Evolutionary conservation across 1,284 basidiomycete genomes (phyloP), one percentile per base, ranked within the genome.

Genomic region (Amylostereum areolatum): DNA sequence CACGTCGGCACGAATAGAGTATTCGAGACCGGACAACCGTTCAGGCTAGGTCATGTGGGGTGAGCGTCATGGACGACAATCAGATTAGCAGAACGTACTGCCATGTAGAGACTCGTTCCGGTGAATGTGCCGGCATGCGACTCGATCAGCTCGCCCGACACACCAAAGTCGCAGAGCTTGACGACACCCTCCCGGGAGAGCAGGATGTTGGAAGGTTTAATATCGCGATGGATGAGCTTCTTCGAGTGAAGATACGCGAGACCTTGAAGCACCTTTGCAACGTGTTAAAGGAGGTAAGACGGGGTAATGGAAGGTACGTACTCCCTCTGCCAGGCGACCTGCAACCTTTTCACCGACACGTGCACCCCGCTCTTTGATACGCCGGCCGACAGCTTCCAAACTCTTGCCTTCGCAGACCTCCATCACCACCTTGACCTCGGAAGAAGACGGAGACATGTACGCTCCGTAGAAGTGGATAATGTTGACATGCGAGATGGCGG

Each of bases 91-190:
- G 49, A 49, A 81, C 92, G 66, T 60, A 95, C 92, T 53, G 94
- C 93, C 92, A 98, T 98, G 71, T 98, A 99, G 62, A 91, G 92
- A 60, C 90, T 92, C 2, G 96, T 98, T 2, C 96, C 96, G 0
- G 94, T 97, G 59, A 97, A 99, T 0, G 96, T 99, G 24, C 88
- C 91, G 1, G 96, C 96, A 49, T 90, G 69, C 27, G 92, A 96
- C 62, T 90, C 83, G 57, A 97, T 82, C 42, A 99, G 78, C 69
- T 97, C 92, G 28, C 96, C 96, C 18, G 93, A 96, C 6, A 99
- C 96, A 34, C 96, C 96, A 65, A 99, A 97, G 70, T 99, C 96
- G 66, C 83, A 89, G 7, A 99, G 75, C 69, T 96, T 97, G 64
- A 98, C 86, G 41, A 92, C 71, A 27, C 96, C 96, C 57, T 89